Conservation (phyloP, 129 eudicot species). For the Flaveria trinervia region DNA sequence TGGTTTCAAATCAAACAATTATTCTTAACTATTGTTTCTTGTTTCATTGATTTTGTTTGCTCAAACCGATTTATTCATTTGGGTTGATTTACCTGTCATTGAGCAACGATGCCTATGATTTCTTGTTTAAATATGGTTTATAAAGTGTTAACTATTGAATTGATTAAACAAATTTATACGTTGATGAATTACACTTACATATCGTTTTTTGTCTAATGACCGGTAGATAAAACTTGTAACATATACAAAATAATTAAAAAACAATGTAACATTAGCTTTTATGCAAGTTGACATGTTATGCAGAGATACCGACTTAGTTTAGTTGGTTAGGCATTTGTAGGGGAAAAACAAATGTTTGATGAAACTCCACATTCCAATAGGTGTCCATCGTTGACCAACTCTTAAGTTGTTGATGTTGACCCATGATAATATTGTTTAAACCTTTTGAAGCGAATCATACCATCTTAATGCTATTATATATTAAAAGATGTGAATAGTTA, state of each 20-base stretch:
- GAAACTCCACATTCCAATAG: neutral
- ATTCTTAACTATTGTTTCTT: neutral
- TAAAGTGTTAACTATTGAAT: neutral
- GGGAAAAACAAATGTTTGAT: conserved; percentile 19
- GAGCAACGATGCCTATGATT: too few species aligned
- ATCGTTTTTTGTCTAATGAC: too few species aligned
- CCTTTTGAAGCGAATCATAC: neutral
- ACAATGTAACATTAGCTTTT: neutral
- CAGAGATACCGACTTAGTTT: neutral
- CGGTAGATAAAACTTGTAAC: too few species aligned
- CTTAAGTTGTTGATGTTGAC: neutral
- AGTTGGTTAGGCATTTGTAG: conserved; percentile 9
- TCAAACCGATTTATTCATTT: neutral
- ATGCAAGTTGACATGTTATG: conserved; percentile 13
- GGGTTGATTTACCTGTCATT: too few species aligned
- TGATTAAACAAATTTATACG: neutral
- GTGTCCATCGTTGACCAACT: conserved; percentile 10
- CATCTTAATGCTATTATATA: neutral
- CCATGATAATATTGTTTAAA: neutral
- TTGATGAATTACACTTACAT: neutral
- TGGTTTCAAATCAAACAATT: neutral
- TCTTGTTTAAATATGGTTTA: too few species aligned
- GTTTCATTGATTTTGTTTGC: too few species aligned
- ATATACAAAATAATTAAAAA: too few species aligned
- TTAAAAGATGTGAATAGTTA: neutral